Base-by-base conservation (phyloP, 208 protist genomes). In the Trypanosoma boissoni region DNA sequence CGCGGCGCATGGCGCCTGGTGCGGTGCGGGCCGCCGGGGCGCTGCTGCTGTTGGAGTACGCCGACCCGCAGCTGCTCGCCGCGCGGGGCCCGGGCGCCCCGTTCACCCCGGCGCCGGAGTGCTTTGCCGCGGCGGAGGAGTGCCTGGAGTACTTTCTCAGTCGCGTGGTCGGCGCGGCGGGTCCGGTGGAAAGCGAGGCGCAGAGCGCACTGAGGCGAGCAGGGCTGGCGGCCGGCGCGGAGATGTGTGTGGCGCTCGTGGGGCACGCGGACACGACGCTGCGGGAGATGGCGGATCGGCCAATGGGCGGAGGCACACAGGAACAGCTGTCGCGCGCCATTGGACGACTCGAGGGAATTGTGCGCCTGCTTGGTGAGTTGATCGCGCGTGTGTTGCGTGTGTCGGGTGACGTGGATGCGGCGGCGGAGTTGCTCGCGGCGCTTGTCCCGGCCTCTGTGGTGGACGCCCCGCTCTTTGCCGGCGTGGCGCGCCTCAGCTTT, bases 41-140 rank as follows among this genome's bases (percentile, higher is more conserved):
- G n/a, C 64, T 88, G 7, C 42, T 88, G 49, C 37, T 78, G 31
- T 66, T 88, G 28, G 77, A 84, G 48, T 82, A 84, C 63, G 74
- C 68, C 29, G 68, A 73, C 1, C 57, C 68, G 1, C 61, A 54
- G 3, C 34, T 61, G 28, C 31, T 77, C 24, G 53, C 57, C 12
- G 63, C 24, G 10, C 55, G 75, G 9, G 64, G 68, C 20, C 67
- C 56, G 3, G 62, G 64, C 23, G 34, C 64, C 34, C 43, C 59
- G 16, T 77, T 76, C 67, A 41, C 43, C 45, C 36, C 77, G 6
- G 68, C 81, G 26, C 39, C 54, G 16, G 32, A 65, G 10, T 84
- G 83, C 63, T 73, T 84, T 50, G 62, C 51, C 12, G 51, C 32
- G 24, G 32, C 44, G 1, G 62, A 74, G 44, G 42, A 67, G 43